phyloP scores from a whole-genome alignment of 345 rosid genomes.

The Corchorus capsularis region DNA sequence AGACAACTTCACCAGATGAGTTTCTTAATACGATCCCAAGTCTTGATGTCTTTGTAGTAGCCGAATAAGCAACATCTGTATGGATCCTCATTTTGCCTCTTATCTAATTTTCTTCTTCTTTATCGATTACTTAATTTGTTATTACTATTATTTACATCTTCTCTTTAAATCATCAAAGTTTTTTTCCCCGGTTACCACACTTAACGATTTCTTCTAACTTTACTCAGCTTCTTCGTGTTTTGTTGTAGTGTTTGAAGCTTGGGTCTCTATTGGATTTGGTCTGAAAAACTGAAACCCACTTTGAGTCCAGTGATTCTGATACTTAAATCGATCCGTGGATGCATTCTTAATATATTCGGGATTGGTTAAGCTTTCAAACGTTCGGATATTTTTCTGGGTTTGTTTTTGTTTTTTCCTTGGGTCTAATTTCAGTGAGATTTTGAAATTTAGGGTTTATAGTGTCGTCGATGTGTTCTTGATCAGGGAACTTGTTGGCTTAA shows the following conservation, averaged over 20 bases:
- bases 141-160: not conserved
- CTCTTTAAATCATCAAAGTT: not conserved
- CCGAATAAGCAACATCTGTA: no score
- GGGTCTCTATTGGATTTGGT: not conserved
- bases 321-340: conserved; percentile 28
- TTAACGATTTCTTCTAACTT: conserved; percentile 34
- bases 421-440: not conserved
- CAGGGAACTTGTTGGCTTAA: not conserved
- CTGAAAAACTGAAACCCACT: not conserved
- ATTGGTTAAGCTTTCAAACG: conserved; percentile 29
- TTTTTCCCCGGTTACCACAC: conserved; percentile 11
- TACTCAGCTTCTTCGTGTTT: not conserved
- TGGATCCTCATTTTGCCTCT: conserved; percentile 69
- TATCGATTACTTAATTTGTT: not conserved
- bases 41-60: no score
- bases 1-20: no score
- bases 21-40: no score
- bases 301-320: not conserved
- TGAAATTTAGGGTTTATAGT: not conserved
- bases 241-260: not conserved
- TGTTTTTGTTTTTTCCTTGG: not conserved
- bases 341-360: conserved; percentile 45
- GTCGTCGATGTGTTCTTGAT: conserved; percentile 2
- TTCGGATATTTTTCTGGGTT: not conserved
- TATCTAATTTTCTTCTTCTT: conserved; percentile 31